Base-by-base conservation (phyloP, 2,329 filamentous ascomycete genomes). In the Penicillium glabrum region DNA sequence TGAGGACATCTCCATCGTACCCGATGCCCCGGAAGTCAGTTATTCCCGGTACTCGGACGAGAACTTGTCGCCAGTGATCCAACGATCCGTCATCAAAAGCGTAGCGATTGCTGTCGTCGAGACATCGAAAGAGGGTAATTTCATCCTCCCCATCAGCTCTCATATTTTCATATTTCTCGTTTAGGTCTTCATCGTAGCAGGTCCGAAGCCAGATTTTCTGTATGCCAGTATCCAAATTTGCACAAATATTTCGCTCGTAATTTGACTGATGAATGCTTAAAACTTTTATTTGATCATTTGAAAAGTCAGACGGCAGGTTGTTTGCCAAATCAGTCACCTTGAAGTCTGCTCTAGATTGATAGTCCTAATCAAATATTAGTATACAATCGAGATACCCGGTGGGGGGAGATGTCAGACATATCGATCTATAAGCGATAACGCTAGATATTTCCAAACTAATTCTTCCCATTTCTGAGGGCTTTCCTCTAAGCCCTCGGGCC, bases 341-440 rank as follows among this genome's bases (percentile, higher is more conserved):
- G 0, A 13, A 31, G 29, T 31, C 29, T 31, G 29, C 29, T 31
- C 29, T 31, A 31, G 29, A 31, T 31, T 13, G 29, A 31, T 31
- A 31, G 29, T 31, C 29, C 29, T 31, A 31, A 31, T 31, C 5
- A 31, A 31, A 31, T 31, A 31, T 31, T 31, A 31, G 29, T 31
- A 31, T 31, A 31, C 1, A 31, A 31, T 31, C 29, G 29, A 31
- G 29, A 31, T 48, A 35, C 31, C 46, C 21, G 14, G 46, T 19
- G 46, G 27, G 46, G 46, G 43, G 43, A 46, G 46, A 48, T 48
- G 4, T 48, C 29, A 31, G 46, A 48, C n/a, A 48, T 48, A 48
- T 48, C 46, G 46, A 48, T 48, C 46, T 48, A 48, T 48, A 48
- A 48, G 46, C 46, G 46, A 48, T 35, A 48, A 48, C 46, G 46